Evolutionary conservation across 2,329 filamentous ascomycete species (phyloP).

Genomic region (Sporothrix euskadiensis): DNA sequence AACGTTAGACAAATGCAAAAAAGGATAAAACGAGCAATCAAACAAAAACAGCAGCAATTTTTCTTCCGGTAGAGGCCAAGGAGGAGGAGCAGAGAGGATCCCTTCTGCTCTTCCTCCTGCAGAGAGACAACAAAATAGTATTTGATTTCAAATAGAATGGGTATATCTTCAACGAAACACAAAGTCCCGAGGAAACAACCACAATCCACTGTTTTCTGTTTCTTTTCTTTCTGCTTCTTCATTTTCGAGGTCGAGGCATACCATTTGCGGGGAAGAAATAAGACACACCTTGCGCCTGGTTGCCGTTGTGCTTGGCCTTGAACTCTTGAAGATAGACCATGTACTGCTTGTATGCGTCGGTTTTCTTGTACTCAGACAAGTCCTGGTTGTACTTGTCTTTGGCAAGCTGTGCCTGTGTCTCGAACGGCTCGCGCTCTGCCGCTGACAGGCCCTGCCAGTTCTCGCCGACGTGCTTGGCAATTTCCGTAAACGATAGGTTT

Average conservation of each 20-base stretch:
- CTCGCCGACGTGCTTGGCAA: slow-evolving; percentile 79
- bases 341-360: slow-evolving; percentile 66
- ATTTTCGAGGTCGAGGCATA: slow-evolving; percentile 20
- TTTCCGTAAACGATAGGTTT: slow-evolving; percentile 77
- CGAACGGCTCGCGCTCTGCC: slow-evolving; percentile 69
- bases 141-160: slow-evolving; percentile 19
- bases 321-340: slow-evolving; percentile 74
- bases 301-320: slow-evolving; percentile 65
- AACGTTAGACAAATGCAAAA: neutral
- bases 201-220: neutral
- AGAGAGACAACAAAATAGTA: slow-evolving; percentile 19
- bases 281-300: slow-evolving; percentile 55
- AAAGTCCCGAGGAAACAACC: neutral
- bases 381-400: slow-evolving; percentile 78
- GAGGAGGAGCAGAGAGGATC: neutral
- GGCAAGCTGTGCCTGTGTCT: slow-evolving; percentile 68
- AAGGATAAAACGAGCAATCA: slow-evolving; percentile 1
- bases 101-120: slow-evolving; percentile 3
- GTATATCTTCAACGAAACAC: neutral
- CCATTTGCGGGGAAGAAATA: slow-evolving; percentile 26
- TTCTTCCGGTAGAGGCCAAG: slow-evolving; percentile 13
- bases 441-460: slow-evolving; percentile 73
- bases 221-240: neutral
- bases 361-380: slow-evolving; percentile 75
- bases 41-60: slow-evolving; percentile 12